Evolutionary conservation across 2,329 filamentous ascomycete genomes (phyloP).

Genomic region (Aspergillus versicolor): DNA sequence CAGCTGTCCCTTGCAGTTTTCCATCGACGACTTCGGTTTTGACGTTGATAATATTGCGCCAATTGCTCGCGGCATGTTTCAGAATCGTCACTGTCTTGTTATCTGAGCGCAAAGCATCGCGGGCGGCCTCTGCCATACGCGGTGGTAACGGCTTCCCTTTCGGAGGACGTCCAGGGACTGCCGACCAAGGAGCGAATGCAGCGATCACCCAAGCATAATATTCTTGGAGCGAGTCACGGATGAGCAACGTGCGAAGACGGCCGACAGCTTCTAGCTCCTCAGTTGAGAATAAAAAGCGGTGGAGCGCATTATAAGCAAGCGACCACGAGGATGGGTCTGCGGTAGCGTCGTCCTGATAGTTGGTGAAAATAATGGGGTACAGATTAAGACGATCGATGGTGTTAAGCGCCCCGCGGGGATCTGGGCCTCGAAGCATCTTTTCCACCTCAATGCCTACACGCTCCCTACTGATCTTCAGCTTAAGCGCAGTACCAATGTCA

Average conservation of each 20-base stretch:
- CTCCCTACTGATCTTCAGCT: conserved; percentile 87
- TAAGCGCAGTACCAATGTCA: conserved; percentile 77
- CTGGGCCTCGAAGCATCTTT: conserved; percentile 77
- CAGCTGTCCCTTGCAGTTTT: conserved; percentile 26
- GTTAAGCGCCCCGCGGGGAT: conserved; percentile 38
- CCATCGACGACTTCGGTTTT: conserved; percentile 46
- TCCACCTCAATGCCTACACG: conserved; percentile 82
- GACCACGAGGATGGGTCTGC: conserved; percentile 64
- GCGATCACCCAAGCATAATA: conserved; percentile 76
- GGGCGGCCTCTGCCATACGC: conserved; percentile 62
- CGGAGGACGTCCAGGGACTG: conserved; percentile 40
- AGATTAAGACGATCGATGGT: conserved; percentile 41
- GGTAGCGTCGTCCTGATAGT: conserved; percentile 46
- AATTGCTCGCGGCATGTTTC: conserved; percentile 62
- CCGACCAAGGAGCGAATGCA: conserved; percentile 72
- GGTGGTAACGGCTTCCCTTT: conserved; percentile 56
- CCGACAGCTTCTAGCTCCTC: conserved; percentile 37
- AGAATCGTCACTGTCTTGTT: conserved; percentile 73
- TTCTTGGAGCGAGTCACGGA: conserved; percentile 63
- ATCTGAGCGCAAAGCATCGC: conserved; percentile 75
- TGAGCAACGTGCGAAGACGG: conserved; percentile 49
- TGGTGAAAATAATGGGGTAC: conserved; percentile 43
- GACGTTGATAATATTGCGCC: conserved; percentile 60
- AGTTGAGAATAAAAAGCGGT: conserved; percentile 43
- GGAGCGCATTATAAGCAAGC: conserved; percentile 63